Conservation (phyloP, 352 stramenopile genomes). For the Pythium periplocum region DNA sequence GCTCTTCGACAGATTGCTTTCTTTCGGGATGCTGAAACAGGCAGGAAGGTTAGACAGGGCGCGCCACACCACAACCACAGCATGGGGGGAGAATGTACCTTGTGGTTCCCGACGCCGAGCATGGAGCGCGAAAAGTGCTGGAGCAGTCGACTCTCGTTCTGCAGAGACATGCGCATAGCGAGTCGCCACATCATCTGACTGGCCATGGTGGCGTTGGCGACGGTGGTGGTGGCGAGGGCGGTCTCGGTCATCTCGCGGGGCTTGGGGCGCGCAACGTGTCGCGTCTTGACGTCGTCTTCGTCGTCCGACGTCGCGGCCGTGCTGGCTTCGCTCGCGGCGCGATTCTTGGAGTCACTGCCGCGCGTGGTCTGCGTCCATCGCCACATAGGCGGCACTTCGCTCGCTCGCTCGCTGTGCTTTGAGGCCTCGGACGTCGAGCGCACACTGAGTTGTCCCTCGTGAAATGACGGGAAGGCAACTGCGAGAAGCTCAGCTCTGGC, state of each 20-base stretch:
- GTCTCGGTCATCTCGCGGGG: too few species aligned
- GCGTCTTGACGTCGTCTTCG: constrained; percentile 1
- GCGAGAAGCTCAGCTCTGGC: too few species aligned
- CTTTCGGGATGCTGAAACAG: constrained; percentile 5
- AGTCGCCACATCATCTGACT: constrained; percentile 63
- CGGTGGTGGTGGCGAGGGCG: neutral
- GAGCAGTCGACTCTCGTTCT: constrained; percentile 56
- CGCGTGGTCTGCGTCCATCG: neutral
- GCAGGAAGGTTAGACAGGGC: too few species aligned
- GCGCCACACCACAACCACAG: too few species aligned
- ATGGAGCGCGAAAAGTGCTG: constrained; percentile 72
- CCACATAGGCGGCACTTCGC: too few species aligned
- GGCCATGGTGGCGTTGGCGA: constrained; percentile 17
- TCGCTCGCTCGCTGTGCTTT: too few species aligned
- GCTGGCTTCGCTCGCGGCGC: neutral
- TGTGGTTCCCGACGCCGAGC: constrained; percentile 40
- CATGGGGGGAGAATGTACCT: constrained; percentile 20
- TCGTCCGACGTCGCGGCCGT: neutral
- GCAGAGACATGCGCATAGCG: constrained; percentile 56
- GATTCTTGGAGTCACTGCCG: neutral
- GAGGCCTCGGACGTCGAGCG: too few species aligned
- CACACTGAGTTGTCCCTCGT: too few species aligned
- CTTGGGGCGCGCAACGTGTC: neutral
- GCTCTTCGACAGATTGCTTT: too few species aligned
- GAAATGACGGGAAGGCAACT: too few species aligned